Percentiles rank a stretch among this genome's conserved stretches.
phyloP scores from a whole-genome alignment of 208 protist genomes.

The Wallacemonas rigidus region DNA sequence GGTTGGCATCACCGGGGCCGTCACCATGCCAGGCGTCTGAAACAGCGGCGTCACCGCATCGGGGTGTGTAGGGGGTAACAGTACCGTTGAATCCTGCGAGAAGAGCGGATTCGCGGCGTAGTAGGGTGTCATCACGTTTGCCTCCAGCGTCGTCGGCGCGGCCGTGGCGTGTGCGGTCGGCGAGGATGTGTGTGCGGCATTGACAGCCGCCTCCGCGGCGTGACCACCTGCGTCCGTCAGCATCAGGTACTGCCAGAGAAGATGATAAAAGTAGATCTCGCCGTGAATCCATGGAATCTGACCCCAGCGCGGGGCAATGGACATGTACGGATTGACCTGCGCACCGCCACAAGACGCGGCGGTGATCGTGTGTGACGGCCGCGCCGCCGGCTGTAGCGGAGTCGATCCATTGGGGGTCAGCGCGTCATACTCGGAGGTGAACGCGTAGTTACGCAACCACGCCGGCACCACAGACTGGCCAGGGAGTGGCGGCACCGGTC shows the following conservation, averaged over 20 bases:
- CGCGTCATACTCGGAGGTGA: constrained; percentile 37
- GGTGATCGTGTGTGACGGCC: background rate
- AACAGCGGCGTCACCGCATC: constrained; percentile 10
- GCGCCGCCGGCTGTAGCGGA: background rate
- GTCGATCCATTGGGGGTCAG: constrained; percentile 16
- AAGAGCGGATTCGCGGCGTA: constrained; percentile 51
- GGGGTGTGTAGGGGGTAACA: background rate
- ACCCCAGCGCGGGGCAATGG: constrained; percentile 68
- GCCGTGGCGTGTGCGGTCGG: background rate
- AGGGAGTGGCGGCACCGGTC: constrained; percentile 61
- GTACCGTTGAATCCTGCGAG: constrained; percentile 36
- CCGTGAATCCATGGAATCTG: constrained; percentile 90
- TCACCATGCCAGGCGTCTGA: constrained; percentile 27
- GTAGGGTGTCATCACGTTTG: constrained; percentile 70
- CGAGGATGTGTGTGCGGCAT: background rate
- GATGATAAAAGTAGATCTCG: constrained; percentile 90
- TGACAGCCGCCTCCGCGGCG: constrained; percentile 10
- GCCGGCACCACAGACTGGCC: constrained; percentile 54
- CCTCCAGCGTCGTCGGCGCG: background rate
- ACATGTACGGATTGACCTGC: background rate
- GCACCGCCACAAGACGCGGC: background rate
- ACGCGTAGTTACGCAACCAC: constrained; percentile 83
- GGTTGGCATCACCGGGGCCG: constrained; percentile 27
- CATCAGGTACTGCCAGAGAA: constrained; percentile 81
- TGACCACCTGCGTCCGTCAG: constrained; percentile 27